Evolutionary conservation across 257 asterid species (phyloP), one percentile per base, ranked within the genome.

Genomic region (Marsdenia floribunda): DNA sequence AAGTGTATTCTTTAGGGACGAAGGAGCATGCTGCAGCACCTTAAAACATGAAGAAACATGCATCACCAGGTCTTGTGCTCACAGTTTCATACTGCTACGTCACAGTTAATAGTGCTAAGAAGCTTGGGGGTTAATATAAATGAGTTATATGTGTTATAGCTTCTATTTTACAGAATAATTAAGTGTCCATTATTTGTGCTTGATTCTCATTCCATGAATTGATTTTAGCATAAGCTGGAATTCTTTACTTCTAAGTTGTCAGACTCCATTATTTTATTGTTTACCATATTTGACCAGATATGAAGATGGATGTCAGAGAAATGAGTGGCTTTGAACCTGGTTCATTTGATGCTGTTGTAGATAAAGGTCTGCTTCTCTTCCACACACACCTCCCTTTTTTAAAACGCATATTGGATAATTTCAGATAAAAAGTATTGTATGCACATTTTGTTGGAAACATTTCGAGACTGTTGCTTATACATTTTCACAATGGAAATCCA

Each of bases 331-430:
- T 91, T 67, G 81, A 68, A 66, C 54, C 83, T 13, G 85, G 79
- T 69, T 83, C 86, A 71, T 89, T 91, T 63, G 83, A 83, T 79
- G 89, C 91, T 73, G 82, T 89, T 76, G 75, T 91, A 72, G 97
- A 89, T 79, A 91, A 89, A 91, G 96, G 96, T 89, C 84, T 68
- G 26, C 40, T n/a, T 19, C 55, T n/a, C n/a, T n/a, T n/a, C n/a
- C n/a, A n/a, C n/a, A n/a, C n/a, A n/a, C n/a, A n/a, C n/a, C n/a
- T n/a, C n/a, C n/a, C n/a, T n/a, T n/a, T n/a, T n/a, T 35, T 15
- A 5, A n/a, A 13, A 46, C 24, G n/a, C 16, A 26, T 29, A 5
- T 61, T 61, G 44, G 44, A 29, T 15, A 0, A 52, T 61, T 61
- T 29, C 18, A 29, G 42, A 29, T 61, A 13, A 61, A 61, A 52